Percentiles rank a stretch among this genome's conserved stretches.
phyloP scores from a whole-genome alignment of 306 rosid species.

The Prosopis cineraria region DNA sequence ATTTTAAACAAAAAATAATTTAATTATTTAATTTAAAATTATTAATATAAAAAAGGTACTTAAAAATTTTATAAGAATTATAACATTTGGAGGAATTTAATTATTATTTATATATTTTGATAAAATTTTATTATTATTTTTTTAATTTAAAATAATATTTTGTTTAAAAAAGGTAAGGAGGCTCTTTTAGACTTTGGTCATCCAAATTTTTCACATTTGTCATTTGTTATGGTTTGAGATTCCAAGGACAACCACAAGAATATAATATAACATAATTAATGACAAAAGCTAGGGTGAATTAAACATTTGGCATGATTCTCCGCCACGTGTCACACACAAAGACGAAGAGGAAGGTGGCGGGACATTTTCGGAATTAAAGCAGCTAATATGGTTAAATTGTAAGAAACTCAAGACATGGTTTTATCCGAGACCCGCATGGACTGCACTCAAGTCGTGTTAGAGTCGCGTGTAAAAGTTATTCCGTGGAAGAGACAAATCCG shows the following conservation, averaged over 20 bases:
- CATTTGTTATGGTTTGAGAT: neutral
- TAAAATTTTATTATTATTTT: too few relatives aligned
- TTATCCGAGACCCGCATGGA: neutral
- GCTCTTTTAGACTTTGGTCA: too few relatives aligned
- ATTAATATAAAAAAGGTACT: too few relatives aligned
- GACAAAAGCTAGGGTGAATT: neutral
- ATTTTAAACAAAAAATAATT: too few relatives aligned
- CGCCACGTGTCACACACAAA: neutral
- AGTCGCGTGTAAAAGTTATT: neutral
- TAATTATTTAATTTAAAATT: too few relatives aligned
- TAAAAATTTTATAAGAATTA: too few relatives aligned
- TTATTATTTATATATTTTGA: too few relatives aligned
- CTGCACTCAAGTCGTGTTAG: neutral
- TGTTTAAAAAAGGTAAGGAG: too few relatives aligned
- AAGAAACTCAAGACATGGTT: neutral
- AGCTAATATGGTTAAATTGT: neutral
- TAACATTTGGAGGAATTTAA: too few relatives aligned
- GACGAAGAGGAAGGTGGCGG: conserved; percentile 9
- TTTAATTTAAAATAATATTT: too few relatives aligned
- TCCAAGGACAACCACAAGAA: neutral
- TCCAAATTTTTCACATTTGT: too few relatives aligned
- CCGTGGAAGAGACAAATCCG: neutral
- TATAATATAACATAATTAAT: neutral
- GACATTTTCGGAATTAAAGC: conserved; percentile 38
- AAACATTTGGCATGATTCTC: neutral